Conservation (phyloP, 148 eudicot species). For the Salicornia ramosissima region DNA sequence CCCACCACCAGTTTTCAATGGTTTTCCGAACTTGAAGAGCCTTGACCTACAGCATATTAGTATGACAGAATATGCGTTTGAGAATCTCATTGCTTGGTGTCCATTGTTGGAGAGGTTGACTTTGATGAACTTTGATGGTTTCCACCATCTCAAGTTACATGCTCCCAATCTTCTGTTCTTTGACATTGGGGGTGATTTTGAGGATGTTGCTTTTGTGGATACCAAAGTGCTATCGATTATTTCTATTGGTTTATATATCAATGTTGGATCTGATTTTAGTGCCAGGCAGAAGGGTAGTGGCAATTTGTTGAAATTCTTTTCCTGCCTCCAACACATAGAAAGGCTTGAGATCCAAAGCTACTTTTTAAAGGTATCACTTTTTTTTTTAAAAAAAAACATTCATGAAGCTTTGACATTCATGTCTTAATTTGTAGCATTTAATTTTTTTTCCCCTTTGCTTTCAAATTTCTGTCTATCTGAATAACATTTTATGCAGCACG, state of each 20-base stretch:
- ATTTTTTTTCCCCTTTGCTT: neutral
- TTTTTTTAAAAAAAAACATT: no score
- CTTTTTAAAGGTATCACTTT: constrained; percentile 80
- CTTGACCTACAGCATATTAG: constrained; percentile 91
- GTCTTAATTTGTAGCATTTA: neutral
- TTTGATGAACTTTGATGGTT: constrained; percentile 85
- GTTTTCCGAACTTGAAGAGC: constrained; percentile 63
- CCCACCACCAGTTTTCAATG: constrained; percentile 43
- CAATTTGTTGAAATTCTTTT: constrained; percentile 65
- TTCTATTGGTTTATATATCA: constrained; percentile 66
- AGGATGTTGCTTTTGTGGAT: constrained; percentile 49
- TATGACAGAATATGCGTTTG: constrained; percentile 67
- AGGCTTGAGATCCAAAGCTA: constrained; percentile 85
- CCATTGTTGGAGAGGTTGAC: constrained; percentile 72
- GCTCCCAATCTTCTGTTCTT: constrained; percentile 84
- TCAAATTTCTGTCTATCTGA: neutral
- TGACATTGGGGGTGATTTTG: constrained; percentile 75
- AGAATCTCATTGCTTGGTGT: constrained; percentile 50
- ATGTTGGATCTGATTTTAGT: constrained; percentile 33
- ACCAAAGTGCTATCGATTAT: constrained; percentile 51
- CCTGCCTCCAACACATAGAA: constrained; percentile 55
- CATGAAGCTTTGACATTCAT: neutral
- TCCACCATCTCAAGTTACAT: constrained; percentile 51
- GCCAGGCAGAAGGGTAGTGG: constrained; percentile 39
- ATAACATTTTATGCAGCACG: neutral